These are phyloP conservation scores for Rubroboletus pulcherrimus DNA, from an alignment of 768 basidiomycete genomes.

Conservation along the genomic window DNA sequence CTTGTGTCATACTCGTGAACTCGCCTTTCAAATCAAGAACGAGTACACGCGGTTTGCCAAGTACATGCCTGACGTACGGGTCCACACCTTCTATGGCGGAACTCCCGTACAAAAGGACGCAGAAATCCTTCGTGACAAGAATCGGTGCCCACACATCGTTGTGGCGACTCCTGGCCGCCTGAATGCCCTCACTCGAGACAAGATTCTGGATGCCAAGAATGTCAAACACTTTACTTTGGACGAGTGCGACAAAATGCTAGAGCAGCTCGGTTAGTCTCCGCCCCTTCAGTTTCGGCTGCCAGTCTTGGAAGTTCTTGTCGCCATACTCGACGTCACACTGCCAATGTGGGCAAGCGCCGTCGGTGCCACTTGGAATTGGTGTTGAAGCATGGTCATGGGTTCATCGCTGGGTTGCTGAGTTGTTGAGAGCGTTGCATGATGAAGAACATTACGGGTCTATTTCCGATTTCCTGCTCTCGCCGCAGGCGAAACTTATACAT, in stretches of 20 bases:
- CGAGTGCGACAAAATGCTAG: conserved; percentile 99
- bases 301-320: conserved; percentile 38
- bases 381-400: conserved; percentile 38
- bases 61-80: conserved; percentile 99
- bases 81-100: conserved; percentile 97
- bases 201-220: conserved; percentile 89
- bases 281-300: conserved; percentile 66
- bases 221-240: conserved; percentile 99
- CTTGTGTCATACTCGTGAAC: conserved; percentile 97
- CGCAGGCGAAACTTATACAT: conserved; percentile 18
- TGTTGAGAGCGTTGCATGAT: conserved; percentile 34
- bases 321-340: conserved; percentile 35
- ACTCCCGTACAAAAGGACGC: conserved; percentile 92
- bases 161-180: conserved; percentile 97
- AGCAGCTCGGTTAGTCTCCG: conserved; percentile 98
- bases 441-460: conserved; percentile 34
- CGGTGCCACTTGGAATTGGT: conserved; percentile 38
- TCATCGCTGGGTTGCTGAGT: conserved; percentile 35
- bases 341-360: conserved; percentile 38
- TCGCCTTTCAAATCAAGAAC: conserved; percentile 99
- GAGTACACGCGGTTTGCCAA: conserved; percentile 99
- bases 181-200: conserved; percentile 94
- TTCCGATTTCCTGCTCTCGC: conserved; percentile 35
- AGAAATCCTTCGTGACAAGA: conserved; percentile 92
- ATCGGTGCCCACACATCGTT: conserved; percentile 96